Evolutionary conservation across 345 rosid genomes (phyloP), one percentile per base, ranked within the genome.

Genomic region (Aquilaria yunnanensis): DNA sequence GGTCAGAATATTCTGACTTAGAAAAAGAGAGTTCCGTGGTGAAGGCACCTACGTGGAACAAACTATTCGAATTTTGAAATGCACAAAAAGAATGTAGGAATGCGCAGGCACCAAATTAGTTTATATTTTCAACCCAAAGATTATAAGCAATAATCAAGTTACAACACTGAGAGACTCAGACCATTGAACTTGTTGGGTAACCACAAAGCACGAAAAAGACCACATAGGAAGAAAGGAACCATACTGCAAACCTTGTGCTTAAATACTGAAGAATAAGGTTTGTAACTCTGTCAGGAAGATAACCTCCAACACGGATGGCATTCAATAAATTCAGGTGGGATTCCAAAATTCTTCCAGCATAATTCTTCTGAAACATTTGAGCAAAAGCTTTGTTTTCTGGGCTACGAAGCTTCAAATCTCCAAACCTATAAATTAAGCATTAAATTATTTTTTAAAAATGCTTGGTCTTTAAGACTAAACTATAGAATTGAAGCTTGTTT

Each of bases 261-360:
- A 95, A 74, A 76, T 89, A 95, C 72, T 95, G 94, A 74, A 95
- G 99, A 75, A 95, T 80, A 69, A 91, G 88, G 65, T 95, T 95
- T 69, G 78, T 87, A 73, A 95, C 92, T 85, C 99, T 84, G 69
- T 95, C 98, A 45, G 99, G 99, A 33, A 95, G 74, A 82, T 95
- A 95, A 62, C 92, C 90, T 66, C 98, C 98, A 79, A 80, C 69
- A 54, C 96, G 96, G 48, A 91, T 78, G 62, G 79, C 81, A 76
- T 81, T 86, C 82, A 95, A 78, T 66, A 80, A 67, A 74, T 89
- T 91, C 67, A 95, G 72, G 83, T 95, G 96, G 81, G 92, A 84
- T 76, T 83, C 99, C 81, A 95, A 78, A 71, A 91, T 89, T 72
- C 86, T 87, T 65, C 97, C 98, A 6, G 94, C 96, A 78, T 80